These are phyloP conservation scores for Withania somnifera DNA, from an alignment of 305 asterid genomes.

Conservation along the genomic window DNA sequence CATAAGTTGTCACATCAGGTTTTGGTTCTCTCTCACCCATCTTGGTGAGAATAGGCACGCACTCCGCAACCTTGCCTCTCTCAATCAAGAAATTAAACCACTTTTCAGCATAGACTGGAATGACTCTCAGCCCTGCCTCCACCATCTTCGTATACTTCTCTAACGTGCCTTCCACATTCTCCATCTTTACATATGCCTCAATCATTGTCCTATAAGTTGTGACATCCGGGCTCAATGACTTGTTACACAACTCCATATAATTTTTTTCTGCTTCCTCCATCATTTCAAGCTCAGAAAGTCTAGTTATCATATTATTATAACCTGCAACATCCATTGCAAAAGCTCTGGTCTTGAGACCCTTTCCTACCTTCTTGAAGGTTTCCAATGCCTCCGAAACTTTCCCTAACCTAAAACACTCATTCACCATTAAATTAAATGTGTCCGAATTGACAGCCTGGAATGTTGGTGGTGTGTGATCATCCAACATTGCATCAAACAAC, in stretches of 20 bases:
- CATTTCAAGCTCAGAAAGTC: conserved; percentile 69
- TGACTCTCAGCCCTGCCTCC: conserved; percentile 68
- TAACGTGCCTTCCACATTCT: conserved; percentile 40
- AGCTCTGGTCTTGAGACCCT: conserved; percentile 65
- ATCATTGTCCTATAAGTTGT: conserved; percentile 60
- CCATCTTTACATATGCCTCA: conserved; percentile 56
- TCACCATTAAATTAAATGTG: conserved; percentile 63
- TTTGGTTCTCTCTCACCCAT: conserved; percentile 71
- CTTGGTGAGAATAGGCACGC: conserved; percentile 51
- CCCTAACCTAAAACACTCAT: conserved; percentile 68
- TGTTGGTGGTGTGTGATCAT: conserved; percentile 85
- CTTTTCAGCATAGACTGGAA: conserved; percentile 59
- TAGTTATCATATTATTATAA: conserved; percentile 61
- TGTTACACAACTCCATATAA: conserved; percentile 38
- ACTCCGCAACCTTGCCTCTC: conserved; percentile 51
- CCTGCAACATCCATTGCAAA: conserved; percentile 88
- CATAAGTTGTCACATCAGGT: conserved; percentile 71
- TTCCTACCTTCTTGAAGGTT: conserved; percentile 69
- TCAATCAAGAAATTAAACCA: conserved; percentile 69
- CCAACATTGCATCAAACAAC: conserved; percentile 74
- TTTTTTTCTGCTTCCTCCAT: conserved; percentile 67
- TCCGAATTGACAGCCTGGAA: conserved; percentile 87
- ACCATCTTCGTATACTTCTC: conserved; percentile 68
- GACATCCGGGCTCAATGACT: conserved; percentile 69
- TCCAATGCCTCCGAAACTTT: conserved; percentile 61